Percentiles rank a stretch among this genome's conserved stretches.
Evolutionary conservation across 2,329 filamentous ascomycete species (phyloP).

Genomic region (Leptoxyphium fumago): DNA sequence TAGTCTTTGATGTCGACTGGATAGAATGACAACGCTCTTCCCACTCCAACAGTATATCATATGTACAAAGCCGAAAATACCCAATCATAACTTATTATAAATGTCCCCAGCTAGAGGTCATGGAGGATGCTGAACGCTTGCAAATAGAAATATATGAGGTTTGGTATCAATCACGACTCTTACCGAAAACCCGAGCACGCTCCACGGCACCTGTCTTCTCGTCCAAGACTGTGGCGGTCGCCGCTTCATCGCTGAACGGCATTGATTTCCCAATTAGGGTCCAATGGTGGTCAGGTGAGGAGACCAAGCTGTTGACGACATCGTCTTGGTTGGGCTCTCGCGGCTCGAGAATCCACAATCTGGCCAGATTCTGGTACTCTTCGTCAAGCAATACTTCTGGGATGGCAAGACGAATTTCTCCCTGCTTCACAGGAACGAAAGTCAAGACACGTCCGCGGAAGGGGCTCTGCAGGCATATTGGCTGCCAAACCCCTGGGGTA

Average conservation of each 20-base stretch:
- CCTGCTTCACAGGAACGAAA: constrained; percentile 13
- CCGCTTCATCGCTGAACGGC: constrained; percentile 24
- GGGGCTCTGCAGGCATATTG: constrained; percentile 12
- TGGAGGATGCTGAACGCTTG: too few relatives aligned
- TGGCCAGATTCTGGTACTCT: constrained; percentile 19
- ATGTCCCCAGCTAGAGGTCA: too few relatives aligned
- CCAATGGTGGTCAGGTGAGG: constrained; percentile 20
- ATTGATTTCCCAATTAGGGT: constrained; percentile 25
- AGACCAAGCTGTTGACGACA: constrained; percentile 9
- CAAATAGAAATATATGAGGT: too few relatives aligned
- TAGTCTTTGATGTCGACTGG: too few relatives aligned
- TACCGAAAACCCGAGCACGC: not conserved
- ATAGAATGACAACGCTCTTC: too few relatives aligned
- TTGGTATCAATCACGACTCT: too few relatives aligned
- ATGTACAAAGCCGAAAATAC: too few relatives aligned
- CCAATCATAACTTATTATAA: too few relatives aligned
- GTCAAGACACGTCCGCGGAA: constrained; percentile 13
- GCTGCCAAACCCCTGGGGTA: constrained; percentile 15
- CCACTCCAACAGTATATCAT: too few relatives aligned
- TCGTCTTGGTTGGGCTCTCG: not conserved
- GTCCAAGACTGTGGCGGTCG: constrained; percentile 3
- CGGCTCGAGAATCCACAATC: constrained; percentile 25
- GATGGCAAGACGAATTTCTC: constrained; percentile 12
- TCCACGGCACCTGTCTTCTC: not conserved
- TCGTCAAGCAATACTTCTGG: constrained; percentile 15